Base-by-base conservation (phyloP, 2,329 filamentous ascomycete species). In the Neonectria ditissima region DNA sequence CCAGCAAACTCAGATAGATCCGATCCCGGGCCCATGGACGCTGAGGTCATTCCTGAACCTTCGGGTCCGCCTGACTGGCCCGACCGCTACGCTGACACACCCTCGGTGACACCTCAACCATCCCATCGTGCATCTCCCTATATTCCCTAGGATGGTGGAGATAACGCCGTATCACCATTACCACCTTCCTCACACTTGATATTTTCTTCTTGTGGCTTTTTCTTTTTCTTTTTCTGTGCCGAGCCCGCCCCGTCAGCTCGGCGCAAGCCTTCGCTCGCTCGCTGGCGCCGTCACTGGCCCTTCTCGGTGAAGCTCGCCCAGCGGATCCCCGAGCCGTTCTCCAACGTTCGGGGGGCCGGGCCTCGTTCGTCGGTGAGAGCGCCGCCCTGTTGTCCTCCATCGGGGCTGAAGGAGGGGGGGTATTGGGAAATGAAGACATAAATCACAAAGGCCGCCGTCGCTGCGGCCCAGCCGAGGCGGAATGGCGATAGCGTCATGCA, bases 401-500 rank as follows among this genome's bases (percentile, higher is more conserved):
- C 44, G 34, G 8, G 28, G 44, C 44, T 47, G 44, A n/a, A n/a
- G n/a, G n/a, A n/a, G n/a, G n/a, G n/a, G n/a, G n/a, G n/a, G n/a
- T n/a, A n/a, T n/a, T n/a, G n/a, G n/a, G 24, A 26, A 26, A 26
- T 26, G 24, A 26, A 26, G 6, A 6, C 4, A 65, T 58, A 63
- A 70, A 62, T 55, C 48, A 52, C 32, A 22, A 26, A 51, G 47
- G n/a, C 59, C 45, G 47, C 50, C 57, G 45, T 30, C 24, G 56
- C 55, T 59, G 53, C 41, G 48, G 59, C 53, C 62, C 55, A 63
- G 48, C 48, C 39, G 47, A 48, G 58, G 61, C 65, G 62, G 63
- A 69, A 63, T 59, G 66, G 55, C 52, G 61, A 70, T 72, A 69
- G 70, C 68, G 67, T 54, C 62, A 71, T 73, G 63, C 67, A 70